Percentiles rank a stretch among this genome's conserved stretches.
These are phyloP conservation scores for Diaporthe australafricana DNA, from an alignment of 2,329 filamentous ascomycete species.

Conservation along the genomic window DNA sequence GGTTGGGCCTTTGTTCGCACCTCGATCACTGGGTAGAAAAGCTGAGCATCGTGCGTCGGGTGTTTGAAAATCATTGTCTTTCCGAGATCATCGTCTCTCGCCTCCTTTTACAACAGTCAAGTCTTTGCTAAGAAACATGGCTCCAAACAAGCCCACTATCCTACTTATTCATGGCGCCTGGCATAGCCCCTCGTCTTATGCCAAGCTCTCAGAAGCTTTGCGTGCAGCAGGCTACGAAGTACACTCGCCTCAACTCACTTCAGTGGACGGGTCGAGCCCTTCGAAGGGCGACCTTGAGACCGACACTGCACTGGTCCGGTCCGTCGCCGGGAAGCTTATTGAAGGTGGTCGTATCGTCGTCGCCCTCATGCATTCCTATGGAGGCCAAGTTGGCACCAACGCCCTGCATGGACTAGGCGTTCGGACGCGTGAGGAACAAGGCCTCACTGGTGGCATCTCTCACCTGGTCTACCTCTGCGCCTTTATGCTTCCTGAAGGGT, in stretches of 20 bases:
- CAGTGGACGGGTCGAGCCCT: slow-evolving; percentile 38
- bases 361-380: slow-evolving; percentile 44
- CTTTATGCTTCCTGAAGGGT: slow-evolving; percentile 14
- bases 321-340: slow-evolving; percentile 38
- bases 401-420: slow-evolving; percentile 40
- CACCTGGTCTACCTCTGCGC: slow-evolving; percentile 41
- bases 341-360: slow-evolving; percentile 38
- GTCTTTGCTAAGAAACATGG: not conserved
- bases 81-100: no score
- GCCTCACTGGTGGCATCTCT: slow-evolving; percentile 40
- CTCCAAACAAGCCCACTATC: slow-evolving; percentile 1
- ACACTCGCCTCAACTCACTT: slow-evolving; percentile 38
- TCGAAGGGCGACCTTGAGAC: slow-evolving; percentile 40
- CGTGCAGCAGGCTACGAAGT: slow-evolving; percentile 37
- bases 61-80: no score
- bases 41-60: no score
- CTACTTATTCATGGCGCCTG: slow-evolving; percentile 40
- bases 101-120: no score
- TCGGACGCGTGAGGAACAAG: slow-evolving; percentile 29
- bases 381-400: slow-evolving; percentile 44
- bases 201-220: slow-evolving; percentile 39
- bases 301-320: slow-evolving; percentile 40
- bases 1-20: no score
- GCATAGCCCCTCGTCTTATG: slow-evolving; percentile 38
- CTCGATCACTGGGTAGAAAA: no score